Conservation (phyloP, 768 basidiomycete genomes). For the Termitomyces sp. region DNA sequence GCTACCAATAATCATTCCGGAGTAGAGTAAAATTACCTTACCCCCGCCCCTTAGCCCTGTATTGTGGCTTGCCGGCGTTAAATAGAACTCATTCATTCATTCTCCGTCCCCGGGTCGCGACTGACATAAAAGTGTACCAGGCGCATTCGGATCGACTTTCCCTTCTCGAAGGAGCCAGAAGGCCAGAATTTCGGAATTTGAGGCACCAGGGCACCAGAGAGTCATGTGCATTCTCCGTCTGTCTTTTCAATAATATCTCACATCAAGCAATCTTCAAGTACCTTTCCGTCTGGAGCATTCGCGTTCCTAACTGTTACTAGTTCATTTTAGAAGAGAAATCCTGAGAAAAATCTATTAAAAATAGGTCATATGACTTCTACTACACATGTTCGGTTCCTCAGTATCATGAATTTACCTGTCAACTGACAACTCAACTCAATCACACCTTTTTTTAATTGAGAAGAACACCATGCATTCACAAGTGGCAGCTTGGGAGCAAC, state of each 20-base stretch:
- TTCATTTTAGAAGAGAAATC: too few species aligned
- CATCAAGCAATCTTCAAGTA: conserved; percentile 18
- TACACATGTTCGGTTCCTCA: too few species aligned
- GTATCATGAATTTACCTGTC: background rate
- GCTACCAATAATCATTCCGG: too few species aligned
- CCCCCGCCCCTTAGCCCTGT: too few species aligned
- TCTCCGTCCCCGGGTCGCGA: conserved; percentile 24
- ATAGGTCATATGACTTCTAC: too few species aligned
- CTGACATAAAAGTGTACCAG: conserved; percentile 30
- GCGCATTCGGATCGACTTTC: conserved; percentile 31
- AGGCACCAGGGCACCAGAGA: conserved; percentile 6
- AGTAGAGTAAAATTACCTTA: too few species aligned
- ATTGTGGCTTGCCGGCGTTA: too few species aligned
- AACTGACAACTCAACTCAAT: background rate
- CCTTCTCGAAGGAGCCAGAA: conserved; percentile 27
- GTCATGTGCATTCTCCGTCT: background rate
- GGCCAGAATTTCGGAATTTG: conserved; percentile 23
- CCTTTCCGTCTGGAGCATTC: background rate
- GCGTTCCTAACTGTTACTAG: too few species aligned
- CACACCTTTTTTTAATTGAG: background rate
- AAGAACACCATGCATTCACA: conserved; percentile 32
- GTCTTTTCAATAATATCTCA: background rate
- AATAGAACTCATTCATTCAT: too few species aligned
- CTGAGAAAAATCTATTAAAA: too few species aligned
- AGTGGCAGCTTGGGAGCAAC: conserved; percentile 27